Base-by-base conservation (phyloP, 768 basidiomycete species). In the Trametes meyenii region DNA sequence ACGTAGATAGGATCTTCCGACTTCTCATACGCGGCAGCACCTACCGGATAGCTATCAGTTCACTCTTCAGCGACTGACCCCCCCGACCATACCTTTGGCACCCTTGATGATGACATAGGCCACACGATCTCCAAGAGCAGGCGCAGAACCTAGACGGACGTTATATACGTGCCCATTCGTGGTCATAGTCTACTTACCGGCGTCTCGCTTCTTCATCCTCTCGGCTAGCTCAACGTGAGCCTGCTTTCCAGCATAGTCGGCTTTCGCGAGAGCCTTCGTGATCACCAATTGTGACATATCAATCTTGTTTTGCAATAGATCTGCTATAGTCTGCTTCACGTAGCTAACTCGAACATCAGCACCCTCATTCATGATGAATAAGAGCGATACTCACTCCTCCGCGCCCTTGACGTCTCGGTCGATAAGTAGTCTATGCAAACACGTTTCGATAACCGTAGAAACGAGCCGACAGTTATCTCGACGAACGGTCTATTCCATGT, bases 251-350 rank as follows among this genome's bases (percentile, higher is more conserved):
- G 87, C 84, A 70, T 99, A 98, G 70, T 98, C 97, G 39, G 85
- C 80, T 77, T 98, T 99, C 0, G 96, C 81, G 17, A 98, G 81
- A 0, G 96, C 97, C 71, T 99, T 99, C 14, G 97, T 98, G 69
- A 99, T 99, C 71, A 99, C 97, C 21, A 99, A 83, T 71, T 98
- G 97, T 8, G 96, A 98, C 93, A 99, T 96, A 73, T 99, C 97
- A 50, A 99, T 80, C 75, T 90, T 96, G 76, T 98, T 98, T 72
- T 97, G 96, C 29, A 99, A 77, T 1, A 99, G 81, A 69, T 98
- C 96, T 0, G 96, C 85, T 63, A 98, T 98, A 44, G 86, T 89
- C 65, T 90, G 92, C 74, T 99, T 98, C 59, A 89, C 88, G 70
- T 98, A 98, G 26, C 95, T 96, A 58, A 4, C 19, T 1, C 2